Percentiles rank a stretch among this genome's conserved stretches.
Conservation (phyloP, 129 eudicot genomes). For the Artemisia annua region DNA sequence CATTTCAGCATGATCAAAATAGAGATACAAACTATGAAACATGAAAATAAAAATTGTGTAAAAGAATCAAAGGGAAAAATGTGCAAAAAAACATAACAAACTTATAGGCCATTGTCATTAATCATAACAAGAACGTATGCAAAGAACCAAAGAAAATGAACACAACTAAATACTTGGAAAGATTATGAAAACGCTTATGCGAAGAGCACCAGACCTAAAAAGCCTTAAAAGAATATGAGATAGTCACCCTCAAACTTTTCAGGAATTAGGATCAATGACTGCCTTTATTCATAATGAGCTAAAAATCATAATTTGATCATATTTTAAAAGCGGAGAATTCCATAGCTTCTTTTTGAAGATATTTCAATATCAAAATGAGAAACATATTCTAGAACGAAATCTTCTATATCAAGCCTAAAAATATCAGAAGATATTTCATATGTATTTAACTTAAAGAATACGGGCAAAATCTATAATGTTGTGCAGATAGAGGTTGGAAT, state of each 20-base stretch:
- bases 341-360: background rate
- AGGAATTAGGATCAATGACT: background rate
- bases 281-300: constrained; percentile 1
- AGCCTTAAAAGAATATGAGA: background rate
- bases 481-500: constrained; percentile 12
- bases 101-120: background rate
- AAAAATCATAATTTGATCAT: background rate
- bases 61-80: background rate
- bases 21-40: background rate
- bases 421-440: background rate
- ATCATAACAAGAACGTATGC: background rate
- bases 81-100: background rate
- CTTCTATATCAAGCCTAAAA: background rate
- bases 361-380: background rate
- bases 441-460: background rate
- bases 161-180: background rate
- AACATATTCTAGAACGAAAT: background rate
- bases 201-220: background rate
- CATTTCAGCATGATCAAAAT: constrained; percentile 7
- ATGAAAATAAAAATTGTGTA: background rate
- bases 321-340: background rate
- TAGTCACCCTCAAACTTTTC: background rate
- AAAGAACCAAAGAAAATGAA: background rate
- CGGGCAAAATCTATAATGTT: background rate
- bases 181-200: background rate